phyloP scores from a whole-genome alignment of 139 green algal species.

The Chara braunii region DNA sequence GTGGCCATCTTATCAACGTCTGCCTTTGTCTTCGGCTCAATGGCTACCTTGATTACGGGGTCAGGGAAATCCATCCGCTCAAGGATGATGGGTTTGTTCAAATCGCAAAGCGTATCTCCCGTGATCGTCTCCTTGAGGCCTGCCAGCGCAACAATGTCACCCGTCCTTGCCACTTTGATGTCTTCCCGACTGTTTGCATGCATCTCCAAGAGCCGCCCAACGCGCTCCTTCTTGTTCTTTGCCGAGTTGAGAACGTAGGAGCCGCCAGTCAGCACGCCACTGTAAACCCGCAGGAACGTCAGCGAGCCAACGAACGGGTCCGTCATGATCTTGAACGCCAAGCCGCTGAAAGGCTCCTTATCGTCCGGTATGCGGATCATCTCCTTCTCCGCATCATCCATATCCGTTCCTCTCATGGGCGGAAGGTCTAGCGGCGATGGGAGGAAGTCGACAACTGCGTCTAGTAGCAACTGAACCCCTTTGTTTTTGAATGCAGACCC shows the following conservation, averaged over 20 bases:
- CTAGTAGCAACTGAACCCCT: conserved; percentile 89
- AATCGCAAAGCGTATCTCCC: conserved; percentile 90
- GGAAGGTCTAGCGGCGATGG: conserved; percentile 73
- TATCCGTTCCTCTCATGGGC: conserved; percentile 38
- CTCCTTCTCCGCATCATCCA: conserved; percentile 53
- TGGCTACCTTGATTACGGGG: conserved; percentile 95
- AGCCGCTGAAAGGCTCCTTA: conserved; percentile 74
- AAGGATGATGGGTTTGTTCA: conserved; percentile 79
- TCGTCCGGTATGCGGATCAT: conserved; percentile 66
- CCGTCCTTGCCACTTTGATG: conserved; percentile 70
- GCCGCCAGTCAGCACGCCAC: conserved; percentile 57
- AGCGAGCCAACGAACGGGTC: conserved; percentile 84
- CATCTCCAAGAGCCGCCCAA: conserved; percentile 93
- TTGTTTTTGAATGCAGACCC: conserved; percentile 99
- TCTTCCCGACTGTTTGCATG: conserved; percentile 92
- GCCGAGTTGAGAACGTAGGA: conserved; percentile 79
- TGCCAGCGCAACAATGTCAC: conserved; percentile 90
- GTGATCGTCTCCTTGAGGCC: conserved; percentile 79
- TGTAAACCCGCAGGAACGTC: conserved; percentile 93
- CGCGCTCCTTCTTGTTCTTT: conserved; percentile 95
- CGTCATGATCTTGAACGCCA: conserved; percentile 98
- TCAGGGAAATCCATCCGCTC: conserved; percentile 99
- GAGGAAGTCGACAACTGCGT: conserved; percentile 85
- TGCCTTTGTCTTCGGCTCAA: conserved; percentile 93
- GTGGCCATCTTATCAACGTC: conserved; percentile 89